A percentile compares a stretch with the other conserved stretches of the same genome.
Conservation (phyloP, 2,329 filamentous ascomycete species). For the Myriosclerotinia scirpicola region DNA sequence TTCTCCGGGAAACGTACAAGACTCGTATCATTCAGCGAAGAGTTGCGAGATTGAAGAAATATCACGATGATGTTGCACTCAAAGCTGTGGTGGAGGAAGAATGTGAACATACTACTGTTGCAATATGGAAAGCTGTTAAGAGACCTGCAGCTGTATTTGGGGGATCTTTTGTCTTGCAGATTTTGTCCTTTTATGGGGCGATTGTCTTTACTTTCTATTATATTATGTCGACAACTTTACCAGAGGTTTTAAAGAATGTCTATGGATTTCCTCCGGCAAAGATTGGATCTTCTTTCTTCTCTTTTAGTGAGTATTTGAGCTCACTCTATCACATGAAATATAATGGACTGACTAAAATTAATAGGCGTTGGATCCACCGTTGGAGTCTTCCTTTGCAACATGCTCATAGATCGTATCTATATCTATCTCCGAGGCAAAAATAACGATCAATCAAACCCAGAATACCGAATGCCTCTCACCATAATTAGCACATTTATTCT, state of each 20-base stretch:
- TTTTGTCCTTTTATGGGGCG: conserved; percentile 46
- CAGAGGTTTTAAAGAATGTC: conserved; percentile 44
- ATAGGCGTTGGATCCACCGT: conserved; percentile 32
- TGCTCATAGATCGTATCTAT: conserved; percentile 38
- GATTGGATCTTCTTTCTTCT: conserved; percentile 54
- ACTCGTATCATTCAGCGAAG: conserved; percentile 52
- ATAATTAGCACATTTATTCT: conserved; percentile 53
- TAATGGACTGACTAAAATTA: neutral
- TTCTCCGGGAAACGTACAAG: conserved; percentile 60
- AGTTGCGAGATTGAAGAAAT: conserved; percentile 41
- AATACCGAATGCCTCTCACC: conserved; percentile 63
- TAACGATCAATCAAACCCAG: conserved; percentile 45
- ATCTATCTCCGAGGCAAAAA: conserved; percentile 26
- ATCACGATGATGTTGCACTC: neutral
- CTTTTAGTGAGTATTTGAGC: conserved; percentile 47
- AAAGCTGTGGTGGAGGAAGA: neutral
- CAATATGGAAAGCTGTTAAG: conserved; percentile 41
- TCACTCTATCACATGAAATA: neutral
- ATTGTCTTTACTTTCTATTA: conserved; percentile 49
- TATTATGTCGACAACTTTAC: conserved; percentile 48
- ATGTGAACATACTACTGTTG: conserved; percentile 40
- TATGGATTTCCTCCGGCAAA: conserved; percentile 49
- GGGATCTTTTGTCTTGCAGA: conserved; percentile 52
- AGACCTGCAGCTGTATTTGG: conserved; percentile 46
- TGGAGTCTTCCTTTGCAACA: conserved; percentile 47